Percentiles rank a stretch among this genome's conserved stretches.
These are phyloP conservation scores for Chalciporus sphaerocephalus DNA, from an alignment of 768 basidiomycete genomes.

Conservation along the genomic window DNA sequence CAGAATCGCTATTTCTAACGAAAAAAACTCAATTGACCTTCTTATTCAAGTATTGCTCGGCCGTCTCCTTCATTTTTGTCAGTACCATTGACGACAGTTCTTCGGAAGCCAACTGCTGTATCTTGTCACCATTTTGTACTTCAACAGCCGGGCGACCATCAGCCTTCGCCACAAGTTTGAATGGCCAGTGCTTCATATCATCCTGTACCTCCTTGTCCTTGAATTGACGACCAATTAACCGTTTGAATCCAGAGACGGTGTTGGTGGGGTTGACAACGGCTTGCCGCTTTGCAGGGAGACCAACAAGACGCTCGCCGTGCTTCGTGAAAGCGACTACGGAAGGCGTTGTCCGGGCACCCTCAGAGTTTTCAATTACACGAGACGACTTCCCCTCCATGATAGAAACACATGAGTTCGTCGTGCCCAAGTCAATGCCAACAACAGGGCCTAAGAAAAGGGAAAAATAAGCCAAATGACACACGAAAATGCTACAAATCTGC, in stretches of 20 bases:
- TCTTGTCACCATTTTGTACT: constrained; percentile 84
- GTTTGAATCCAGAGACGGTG: constrained; percentile 93
- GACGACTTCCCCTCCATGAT: constrained; percentile 95
- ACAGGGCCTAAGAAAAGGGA: constrained; percentile 59
- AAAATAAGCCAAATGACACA: background rate
- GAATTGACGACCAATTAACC: constrained; percentile 91
- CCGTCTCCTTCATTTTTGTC: constrained; percentile 93
- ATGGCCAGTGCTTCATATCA: constrained; percentile 87
- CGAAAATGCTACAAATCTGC: background rate
- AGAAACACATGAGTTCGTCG: constrained; percentile 87
- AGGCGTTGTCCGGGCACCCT: constrained; percentile 96
- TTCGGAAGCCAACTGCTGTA: constrained; percentile 73
- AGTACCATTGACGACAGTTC: constrained; percentile 87
- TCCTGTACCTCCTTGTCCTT: constrained; percentile 90
- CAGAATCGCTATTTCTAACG: background rate
- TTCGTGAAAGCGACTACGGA: constrained; percentile 99
- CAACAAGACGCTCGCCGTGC: constrained; percentile 93
- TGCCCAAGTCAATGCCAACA: constrained; percentile 95
- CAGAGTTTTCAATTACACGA: constrained; percentile 94
- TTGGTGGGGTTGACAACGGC: constrained; percentile 93
- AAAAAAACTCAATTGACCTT: constrained; percentile 75
- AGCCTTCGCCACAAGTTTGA: constrained; percentile 64
- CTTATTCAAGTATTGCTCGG: constrained; percentile 89
- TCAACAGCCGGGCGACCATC: constrained; percentile 78
- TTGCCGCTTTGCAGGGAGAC: constrained; percentile 95